A percentile compares a stretch with the other conserved stretches of the same genome.
Conservation (phyloP, 2,329 filamentous ascomycete species). For the Volutella citrinella region DNA sequence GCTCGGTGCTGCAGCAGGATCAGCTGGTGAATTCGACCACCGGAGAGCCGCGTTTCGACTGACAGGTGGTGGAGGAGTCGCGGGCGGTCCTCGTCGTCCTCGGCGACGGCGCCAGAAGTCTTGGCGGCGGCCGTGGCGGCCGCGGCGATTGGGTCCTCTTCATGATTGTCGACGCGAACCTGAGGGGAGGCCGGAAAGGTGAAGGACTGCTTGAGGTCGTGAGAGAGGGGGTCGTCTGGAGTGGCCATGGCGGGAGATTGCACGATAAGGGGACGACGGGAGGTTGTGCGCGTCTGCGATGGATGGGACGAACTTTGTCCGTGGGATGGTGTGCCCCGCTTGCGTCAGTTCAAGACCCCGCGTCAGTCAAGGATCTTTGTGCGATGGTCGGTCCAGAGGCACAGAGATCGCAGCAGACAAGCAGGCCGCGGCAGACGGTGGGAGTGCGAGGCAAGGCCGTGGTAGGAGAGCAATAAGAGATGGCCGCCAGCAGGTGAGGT, state of each 20-base stretch:
- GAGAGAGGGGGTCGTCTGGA: constrained; percentile 10
- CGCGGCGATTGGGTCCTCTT: too few relatives aligned
- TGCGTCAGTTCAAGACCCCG: too few relatives aligned
- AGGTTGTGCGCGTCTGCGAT: neutral
- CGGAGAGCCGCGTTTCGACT: constrained; percentile 23
- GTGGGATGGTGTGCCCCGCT: too few relatives aligned
- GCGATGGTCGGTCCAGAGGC: too few relatives aligned
- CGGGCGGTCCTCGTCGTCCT: constrained; percentile 22
- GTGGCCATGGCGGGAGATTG: constrained; percentile 19
- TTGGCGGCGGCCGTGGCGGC: too few relatives aligned
- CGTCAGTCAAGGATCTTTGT: too few relatives aligned
- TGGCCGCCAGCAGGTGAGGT: too few relatives aligned
- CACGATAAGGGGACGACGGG: neutral
- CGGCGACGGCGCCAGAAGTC: constrained; percentile 23
- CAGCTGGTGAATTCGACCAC: too few relatives aligned
- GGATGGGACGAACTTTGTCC: constrained; percentile 1
- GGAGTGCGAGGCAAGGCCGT: too few relatives aligned
- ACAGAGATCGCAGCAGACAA: too few relatives aligned
- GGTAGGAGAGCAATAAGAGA: too few relatives aligned
- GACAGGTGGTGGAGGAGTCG: constrained; percentile 41
- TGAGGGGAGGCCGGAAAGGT: constrained; percentile 28
- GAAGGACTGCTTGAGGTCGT: constrained; percentile 18
- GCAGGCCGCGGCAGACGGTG: too few relatives aligned
- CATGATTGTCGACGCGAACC: constrained; percentile 28
- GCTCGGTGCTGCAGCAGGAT: constrained; percentile 45